These are phyloP conservation scores for Psilocybe mexicana DNA, from an alignment of 1,284 basidiomycete species.

Conservation along the genomic window DNA sequence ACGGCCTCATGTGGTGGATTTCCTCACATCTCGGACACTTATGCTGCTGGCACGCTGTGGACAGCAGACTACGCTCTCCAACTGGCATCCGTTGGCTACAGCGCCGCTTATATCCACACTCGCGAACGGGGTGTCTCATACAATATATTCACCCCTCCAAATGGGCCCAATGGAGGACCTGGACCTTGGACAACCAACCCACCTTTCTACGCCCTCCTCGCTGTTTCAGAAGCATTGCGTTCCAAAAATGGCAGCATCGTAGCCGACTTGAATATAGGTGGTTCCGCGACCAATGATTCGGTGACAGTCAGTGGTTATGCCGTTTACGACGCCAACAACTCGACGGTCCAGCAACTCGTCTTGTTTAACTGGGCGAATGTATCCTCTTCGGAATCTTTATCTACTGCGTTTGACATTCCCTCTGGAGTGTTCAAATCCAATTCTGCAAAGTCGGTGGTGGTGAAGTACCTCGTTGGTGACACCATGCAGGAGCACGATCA, in stretches of 20 bases:
- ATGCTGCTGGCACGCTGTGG: slow-evolving; percentile 63
- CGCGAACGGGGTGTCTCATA: slow-evolving; percentile 52
- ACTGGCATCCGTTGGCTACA: slow-evolving; percentile 49
- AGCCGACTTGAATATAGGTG: slow-evolving; percentile 49
- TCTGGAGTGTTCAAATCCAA: slow-evolving; percentile 23
- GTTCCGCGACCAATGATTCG: slow-evolving; percentile 37
- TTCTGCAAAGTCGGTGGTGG: slow-evolving; percentile 29
- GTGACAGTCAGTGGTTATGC: slow-evolving; percentile 55
- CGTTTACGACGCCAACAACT: slow-evolving; percentile 49
- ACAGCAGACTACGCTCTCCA: slow-evolving; percentile 53
- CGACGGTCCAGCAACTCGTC: slow-evolving; percentile 43
- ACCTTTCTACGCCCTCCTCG: slow-evolving; percentile 58
- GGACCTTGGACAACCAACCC: slow-evolving; percentile 52
- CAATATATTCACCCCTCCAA: slow-evolving; percentile 50
- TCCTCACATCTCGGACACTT: slow-evolving; percentile 54
- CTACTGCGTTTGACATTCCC: slow-evolving; percentile 37
- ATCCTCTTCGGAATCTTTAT: slow-evolving; percentile 25
- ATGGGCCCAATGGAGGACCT: slow-evolving; percentile 32
- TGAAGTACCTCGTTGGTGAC: slow-evolving; percentile 46
- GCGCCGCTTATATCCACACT: slow-evolving; percentile 50
- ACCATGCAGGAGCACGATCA: slow-evolving; percentile 53
- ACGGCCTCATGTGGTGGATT: slow-evolving; percentile 66
- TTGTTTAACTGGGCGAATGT: slow-evolving; percentile 62
- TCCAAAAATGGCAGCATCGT: slow-evolving; percentile 46
- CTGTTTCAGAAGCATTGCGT: slow-evolving; percentile 55